Percentiles rank a stretch among this genome's conserved stretches.
Evolutionary conservation across 2,329 filamentous ascomycete genomes (phyloP).

Genomic region (Scytalidium lignicola): DNA sequence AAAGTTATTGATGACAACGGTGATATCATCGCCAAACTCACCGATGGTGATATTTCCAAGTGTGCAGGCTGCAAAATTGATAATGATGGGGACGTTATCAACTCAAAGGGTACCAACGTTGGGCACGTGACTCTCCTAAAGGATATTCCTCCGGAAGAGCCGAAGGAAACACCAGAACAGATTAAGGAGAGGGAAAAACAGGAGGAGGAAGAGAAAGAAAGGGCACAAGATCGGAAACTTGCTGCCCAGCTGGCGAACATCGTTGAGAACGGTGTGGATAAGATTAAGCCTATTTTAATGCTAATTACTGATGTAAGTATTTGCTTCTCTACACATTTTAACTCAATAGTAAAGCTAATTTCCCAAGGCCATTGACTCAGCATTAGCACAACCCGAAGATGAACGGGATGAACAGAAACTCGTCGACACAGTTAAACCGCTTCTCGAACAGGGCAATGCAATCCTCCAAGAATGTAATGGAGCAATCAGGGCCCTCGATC

Average conservation of each 20-base stretch:
- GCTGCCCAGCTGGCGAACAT: slow-evolving; percentile 69
- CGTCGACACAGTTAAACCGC: slow-evolving; percentile 78
- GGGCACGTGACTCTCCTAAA: slow-evolving; percentile 65
- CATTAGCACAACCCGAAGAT: slow-evolving; percentile 75
- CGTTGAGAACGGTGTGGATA: slow-evolving; percentile 75
- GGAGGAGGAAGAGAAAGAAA: slow-evolving; percentile 48
- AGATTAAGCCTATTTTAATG: slow-evolving; percentile 78
- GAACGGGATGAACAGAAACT: slow-evolving; percentile 88
- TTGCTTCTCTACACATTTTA: too few species aligned
- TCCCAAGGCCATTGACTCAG: slow-evolving; percentile 62
- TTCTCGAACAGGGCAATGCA: slow-evolving; percentile 79
- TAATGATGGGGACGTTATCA: slow-evolving; percentile 65
- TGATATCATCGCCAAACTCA: slow-evolving; percentile 60
- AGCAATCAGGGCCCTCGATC: slow-evolving; percentile 79
- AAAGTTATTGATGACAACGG: slow-evolving; percentile 55
- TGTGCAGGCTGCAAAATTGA: slow-evolving; percentile 67
- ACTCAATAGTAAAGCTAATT: too few species aligned
- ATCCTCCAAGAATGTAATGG: slow-evolving; percentile 86
- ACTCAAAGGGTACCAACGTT: slow-evolving; percentile 60
- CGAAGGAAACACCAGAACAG: slow-evolving; percentile 32
- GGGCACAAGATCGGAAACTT: slow-evolving; percentile 67
- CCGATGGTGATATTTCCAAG: slow-evolving; percentile 59
- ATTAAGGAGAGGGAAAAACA: slow-evolving; percentile 52
- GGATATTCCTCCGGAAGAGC: slow-evolving; percentile 45
- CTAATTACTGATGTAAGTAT: slow-evolving; percentile 70